Percentiles rank a stretch among this genome's conserved stretches.
Conservation (phyloP, 2,329 filamentous ascomycete species). For the Xylaria sp. region DNA sequence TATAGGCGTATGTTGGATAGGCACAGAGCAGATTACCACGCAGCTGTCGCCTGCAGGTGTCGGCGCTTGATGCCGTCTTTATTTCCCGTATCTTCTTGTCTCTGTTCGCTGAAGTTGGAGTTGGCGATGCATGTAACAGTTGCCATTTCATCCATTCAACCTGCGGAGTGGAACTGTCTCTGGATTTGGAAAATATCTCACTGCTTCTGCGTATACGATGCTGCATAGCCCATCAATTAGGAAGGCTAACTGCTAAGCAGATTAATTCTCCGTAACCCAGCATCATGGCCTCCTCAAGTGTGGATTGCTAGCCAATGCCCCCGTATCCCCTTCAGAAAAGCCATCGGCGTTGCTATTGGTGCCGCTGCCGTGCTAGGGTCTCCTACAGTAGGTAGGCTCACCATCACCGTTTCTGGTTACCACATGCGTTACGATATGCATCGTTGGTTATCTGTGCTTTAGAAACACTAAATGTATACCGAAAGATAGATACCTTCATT, state of each 20-base stretch:
- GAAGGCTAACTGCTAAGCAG: neutral
- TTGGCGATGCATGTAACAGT: conserved; percentile 16
- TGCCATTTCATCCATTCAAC: neutral
- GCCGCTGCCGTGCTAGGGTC: conserved; percentile 12
- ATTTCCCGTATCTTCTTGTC: neutral
- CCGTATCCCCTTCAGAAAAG: neutral
- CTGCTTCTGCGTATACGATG: conserved; percentile 10
- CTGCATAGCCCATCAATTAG: conserved; percentile 2
- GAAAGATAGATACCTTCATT: neutral
- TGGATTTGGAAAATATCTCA: conserved; percentile 15
- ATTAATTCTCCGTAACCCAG: conserved; percentile 10
- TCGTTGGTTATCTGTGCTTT: conserved; percentile 14
- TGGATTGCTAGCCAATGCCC: neutral
- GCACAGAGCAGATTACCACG: conserved; percentile 26
- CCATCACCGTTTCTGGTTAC: conserved; percentile 9
- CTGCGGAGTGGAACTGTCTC: neutral
- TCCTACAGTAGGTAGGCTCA: neutral
- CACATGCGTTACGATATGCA: conserved; percentile 3
- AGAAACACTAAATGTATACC: neutral
- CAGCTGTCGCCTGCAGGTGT: conserved; percentile 34
- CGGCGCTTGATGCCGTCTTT: conserved; percentile 30
- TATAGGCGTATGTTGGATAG: conserved; percentile 3
- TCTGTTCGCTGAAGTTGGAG: conserved; percentile 15
- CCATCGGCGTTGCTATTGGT: conserved; percentile 10
- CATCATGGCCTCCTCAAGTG: conserved; percentile 7